These are phyloP conservation scores for Myxozyma mucilagina DNA, from an alignment of 805 yeast species.

Conservation along the genomic window DNA sequence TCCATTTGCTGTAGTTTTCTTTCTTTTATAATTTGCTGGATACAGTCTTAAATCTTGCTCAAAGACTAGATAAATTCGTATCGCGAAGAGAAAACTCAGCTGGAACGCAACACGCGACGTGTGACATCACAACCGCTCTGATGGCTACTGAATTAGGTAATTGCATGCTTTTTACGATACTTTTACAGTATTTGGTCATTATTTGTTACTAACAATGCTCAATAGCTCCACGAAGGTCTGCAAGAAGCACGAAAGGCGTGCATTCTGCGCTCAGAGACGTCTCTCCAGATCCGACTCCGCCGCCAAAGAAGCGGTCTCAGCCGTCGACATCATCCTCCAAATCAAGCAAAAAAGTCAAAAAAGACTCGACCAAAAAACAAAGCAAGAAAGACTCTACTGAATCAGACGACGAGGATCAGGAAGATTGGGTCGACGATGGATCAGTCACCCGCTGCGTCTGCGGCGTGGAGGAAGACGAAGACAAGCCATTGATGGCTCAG, in stretches of 20 bases:
- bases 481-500: conserved; percentile 54
- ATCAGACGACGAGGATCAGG: conserved; percentile 10
- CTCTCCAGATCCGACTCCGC: conserved; percentile 4
- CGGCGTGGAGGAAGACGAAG: conserved; percentile 35
- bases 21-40: no score
- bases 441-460: conserved; percentile 37
- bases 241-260: conserved; percentile 45
- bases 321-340: neutral
- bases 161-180: neutral
- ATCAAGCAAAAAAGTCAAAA: neutral
- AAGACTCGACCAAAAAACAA: conserved; percentile 28
- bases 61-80: no score
- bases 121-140: neutral
- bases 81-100: no score
- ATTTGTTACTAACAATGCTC: no score
- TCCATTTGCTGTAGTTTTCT: no score
- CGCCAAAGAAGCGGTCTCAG: neutral
- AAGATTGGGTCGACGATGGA: conserved; percentile 31
- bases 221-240: conserved; percentile 42
- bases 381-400: conserved; percentile 17
- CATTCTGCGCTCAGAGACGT: conserved; percentile 29
- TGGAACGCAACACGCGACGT: no score
- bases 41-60: no score
- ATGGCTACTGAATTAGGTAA: neutral
- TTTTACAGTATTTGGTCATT: neutral